phyloP scores from a whole-genome alignment of 768 basidiomycete species.

The Phaeolepiota aurea region DNA sequence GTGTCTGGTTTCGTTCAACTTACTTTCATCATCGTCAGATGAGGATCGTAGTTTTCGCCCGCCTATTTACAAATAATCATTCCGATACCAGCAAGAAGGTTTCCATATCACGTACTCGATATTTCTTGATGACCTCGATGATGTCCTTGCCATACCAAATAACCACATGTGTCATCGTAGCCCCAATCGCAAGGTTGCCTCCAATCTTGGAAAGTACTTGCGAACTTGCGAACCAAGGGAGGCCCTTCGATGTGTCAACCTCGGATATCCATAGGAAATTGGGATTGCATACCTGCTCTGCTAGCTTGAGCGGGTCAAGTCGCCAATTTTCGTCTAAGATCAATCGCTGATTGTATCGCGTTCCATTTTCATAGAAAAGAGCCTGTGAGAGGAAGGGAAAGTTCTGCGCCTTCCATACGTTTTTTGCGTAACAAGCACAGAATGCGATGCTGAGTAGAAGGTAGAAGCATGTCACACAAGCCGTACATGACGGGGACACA shows the following conservation, averaged over 20 bases:
- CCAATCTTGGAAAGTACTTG: constrained; percentile 34
- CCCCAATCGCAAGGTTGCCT: constrained; percentile 28
- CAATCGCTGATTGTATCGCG: too few relatives aligned
- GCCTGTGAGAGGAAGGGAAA: too few relatives aligned
- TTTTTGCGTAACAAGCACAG: too few relatives aligned
- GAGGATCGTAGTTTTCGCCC: constrained; percentile 38
- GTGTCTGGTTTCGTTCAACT: too few relatives aligned
- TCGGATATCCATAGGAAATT: constrained; percentile 10
- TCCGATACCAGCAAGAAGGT: not conserved
- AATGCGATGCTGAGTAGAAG: too few relatives aligned
- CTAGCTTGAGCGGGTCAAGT: constrained; percentile 41
- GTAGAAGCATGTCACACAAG: too few relatives aligned
- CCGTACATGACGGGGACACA: too few relatives aligned
- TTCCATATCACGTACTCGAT: constrained; percentile 20
- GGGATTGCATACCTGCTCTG: constrained; percentile 24
- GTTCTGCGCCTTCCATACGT: too few relatives aligned
- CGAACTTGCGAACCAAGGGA: constrained; percentile 38
- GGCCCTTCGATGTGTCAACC: constrained; percentile 16
- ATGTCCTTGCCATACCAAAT: constrained; percentile 49
- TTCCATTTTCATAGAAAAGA: too few relatives aligned
- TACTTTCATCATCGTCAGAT: constrained; percentile 51
- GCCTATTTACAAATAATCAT: constrained; percentile 8
- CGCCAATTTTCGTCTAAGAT: constrained; percentile 44
- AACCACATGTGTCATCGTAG: constrained; percentile 42
- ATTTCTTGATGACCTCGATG: constrained; percentile 27